phyloP scores from a whole-genome alignment of 768 basidiomycete species.

The Sutorius australiensis region DNA sequence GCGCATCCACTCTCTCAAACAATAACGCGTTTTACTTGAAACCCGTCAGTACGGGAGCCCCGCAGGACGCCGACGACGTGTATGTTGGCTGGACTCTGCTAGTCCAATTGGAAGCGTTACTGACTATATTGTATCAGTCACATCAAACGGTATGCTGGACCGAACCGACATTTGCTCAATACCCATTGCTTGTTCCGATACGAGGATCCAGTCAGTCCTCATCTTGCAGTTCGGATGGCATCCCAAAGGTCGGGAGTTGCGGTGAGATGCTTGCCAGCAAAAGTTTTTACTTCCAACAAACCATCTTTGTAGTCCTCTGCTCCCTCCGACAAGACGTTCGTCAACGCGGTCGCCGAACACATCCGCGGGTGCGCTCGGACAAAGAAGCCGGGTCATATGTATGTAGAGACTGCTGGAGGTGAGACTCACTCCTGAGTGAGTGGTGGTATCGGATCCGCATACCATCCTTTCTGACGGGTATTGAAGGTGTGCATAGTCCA shows the following conservation, averaged over 20 bases:
- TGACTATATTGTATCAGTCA: constrained; percentile 46
- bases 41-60: constrained; percentile 86
- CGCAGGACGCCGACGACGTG: constrained; percentile 81
- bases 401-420: constrained; percentile 96
- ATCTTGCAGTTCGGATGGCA: constrained; percentile 69
- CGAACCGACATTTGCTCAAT: constrained; percentile 39
- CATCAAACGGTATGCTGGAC: constrained; percentile 51
- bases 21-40: constrained; percentile 70
- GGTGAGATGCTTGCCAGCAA: constrained; percentile 21
- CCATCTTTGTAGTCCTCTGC: constrained; percentile 22
- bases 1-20: constrained; percentile 61
- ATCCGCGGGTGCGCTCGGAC: constrained; percentile 50
- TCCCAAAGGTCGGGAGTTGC: constrained; percentile 27
- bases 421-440: constrained; percentile 31
- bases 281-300: neutral
- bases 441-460: neutral
- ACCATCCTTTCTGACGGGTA: constrained; percentile 1
- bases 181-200: constrained; percentile 79
- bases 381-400: constrained; percentile 52
- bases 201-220: constrained; percentile 89
- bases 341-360: constrained; percentile 59
- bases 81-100: constrained; percentile 34
- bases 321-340: constrained; percentile 64
- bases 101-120: neutral
- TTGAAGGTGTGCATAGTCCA: constrained; percentile 86